Percentiles rank a stretch among this genome's conserved stretches.
phyloP scores from a whole-genome alignment of 441 rosid species.

The California macrophylla region DNA sequence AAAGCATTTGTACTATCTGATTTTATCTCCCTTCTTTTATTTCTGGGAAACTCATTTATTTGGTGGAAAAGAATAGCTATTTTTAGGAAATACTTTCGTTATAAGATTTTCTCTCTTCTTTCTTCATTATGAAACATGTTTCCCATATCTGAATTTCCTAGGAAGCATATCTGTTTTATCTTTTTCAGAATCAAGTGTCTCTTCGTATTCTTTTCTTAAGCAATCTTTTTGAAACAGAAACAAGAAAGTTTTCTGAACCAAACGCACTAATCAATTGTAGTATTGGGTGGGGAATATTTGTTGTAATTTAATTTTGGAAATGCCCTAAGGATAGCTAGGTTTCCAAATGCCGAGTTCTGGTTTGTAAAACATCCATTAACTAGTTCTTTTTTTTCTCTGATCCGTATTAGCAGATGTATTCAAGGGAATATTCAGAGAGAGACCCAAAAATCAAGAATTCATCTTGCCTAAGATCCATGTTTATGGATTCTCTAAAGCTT shows the following conservation, averaged over 20 bases:
- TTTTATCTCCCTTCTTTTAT: neutral
- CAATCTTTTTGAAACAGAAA: neutral
- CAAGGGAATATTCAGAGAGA: conserved; percentile 49
- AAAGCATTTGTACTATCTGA: neutral
- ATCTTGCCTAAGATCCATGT: conserved; percentile 65
- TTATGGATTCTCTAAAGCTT: conserved; percentile 82
- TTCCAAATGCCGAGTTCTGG: neutral
- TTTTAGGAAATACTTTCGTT: no score
- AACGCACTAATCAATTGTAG: neutral
- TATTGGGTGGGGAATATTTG: neutral
- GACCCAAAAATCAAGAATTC: conserved; percentile 26
- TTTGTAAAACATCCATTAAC: neutral
- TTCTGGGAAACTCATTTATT: neutral
- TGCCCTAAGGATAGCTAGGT: no score
- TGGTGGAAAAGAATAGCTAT: neutral
- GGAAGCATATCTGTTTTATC: neutral
- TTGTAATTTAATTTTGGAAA: neutral
- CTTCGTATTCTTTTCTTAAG: neutral
- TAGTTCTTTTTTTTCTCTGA: conserved; percentile 4
- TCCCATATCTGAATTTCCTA: neutral
- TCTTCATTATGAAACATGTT: no score
- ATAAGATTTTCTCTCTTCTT: no score
- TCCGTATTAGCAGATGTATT: conserved; percentile 47
- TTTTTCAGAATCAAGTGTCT: neutral
- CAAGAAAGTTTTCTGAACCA: neutral